These are phyloP conservation scores for Pyrenochaeta sp. DNA, from an alignment of 2,329 filamentous ascomycete species.

Conservation along the genomic window DNA sequence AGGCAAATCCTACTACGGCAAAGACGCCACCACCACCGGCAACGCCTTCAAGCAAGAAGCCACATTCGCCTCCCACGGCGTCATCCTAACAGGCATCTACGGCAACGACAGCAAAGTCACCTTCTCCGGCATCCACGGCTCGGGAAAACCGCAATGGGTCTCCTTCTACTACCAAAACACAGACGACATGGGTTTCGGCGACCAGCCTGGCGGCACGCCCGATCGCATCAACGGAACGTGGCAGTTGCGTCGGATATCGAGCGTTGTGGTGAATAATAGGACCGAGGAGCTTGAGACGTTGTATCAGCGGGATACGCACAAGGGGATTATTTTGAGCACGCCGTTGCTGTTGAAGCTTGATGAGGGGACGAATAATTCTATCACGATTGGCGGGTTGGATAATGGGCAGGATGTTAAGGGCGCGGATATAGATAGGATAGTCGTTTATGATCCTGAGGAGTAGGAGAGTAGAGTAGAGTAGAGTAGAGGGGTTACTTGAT, in stretches of 20 bases:
- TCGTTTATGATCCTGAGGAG: conserved; percentile 66
- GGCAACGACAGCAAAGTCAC: conserved; percentile 65
- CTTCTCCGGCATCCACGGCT: conserved; percentile 59
- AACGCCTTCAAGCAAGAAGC: conserved; percentile 65
- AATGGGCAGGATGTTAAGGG: conserved; percentile 67
- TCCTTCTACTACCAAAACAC: conserved; percentile 68
- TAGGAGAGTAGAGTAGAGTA: conserved; percentile 7
- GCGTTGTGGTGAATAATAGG: conserved; percentile 66
- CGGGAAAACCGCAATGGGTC: conserved; percentile 64
- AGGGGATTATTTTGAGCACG: conserved; percentile 67
- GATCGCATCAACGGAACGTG: conserved; percentile 68
- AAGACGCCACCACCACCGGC: conserved; percentile 57
- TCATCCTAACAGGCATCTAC: conserved; percentile 62
- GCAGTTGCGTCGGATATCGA: conserved; percentile 67
- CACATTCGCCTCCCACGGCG: conserved; percentile 58
- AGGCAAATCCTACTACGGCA: conserved; percentile 59
- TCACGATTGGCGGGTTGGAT: conserved; percentile 65
- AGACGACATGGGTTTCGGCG: conserved; percentile 68
- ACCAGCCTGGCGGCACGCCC: conserved; percentile 62
- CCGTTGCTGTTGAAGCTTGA: conserved; percentile 63
- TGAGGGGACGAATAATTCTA: conserved; percentile 65
- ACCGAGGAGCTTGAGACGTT: conserved; percentile 60
- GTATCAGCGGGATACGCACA: conserved; percentile 65
- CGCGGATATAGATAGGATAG: conserved; percentile 66
- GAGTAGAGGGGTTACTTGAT: too few species aligned